phyloP scores from a whole-genome alignment of 1,284 basidiomycete genomes.

The Stygiomarasmius scandens region DNA sequence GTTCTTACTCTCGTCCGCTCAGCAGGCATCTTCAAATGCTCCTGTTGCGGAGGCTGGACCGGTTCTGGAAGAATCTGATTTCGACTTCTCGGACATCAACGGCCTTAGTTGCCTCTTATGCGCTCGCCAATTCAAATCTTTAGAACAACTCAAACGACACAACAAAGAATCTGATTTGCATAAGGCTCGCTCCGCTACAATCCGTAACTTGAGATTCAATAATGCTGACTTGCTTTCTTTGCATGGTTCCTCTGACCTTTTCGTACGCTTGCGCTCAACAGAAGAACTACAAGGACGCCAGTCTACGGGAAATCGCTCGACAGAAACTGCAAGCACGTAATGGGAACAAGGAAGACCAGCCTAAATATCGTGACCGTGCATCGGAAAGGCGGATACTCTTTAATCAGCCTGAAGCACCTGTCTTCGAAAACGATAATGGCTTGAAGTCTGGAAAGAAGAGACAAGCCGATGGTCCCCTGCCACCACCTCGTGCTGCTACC shows the following conservation, averaged over 20 bases:
- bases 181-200: slow-evolving; percentile 68
- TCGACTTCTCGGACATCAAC: slow-evolving; percentile 75
- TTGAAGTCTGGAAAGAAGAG: slow-evolving; percentile 46
- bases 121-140: slow-evolving; percentile 86
- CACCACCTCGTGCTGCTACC: slow-evolving; percentile 64
- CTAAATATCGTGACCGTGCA: slow-evolving; percentile 91
- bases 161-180: slow-evolving; percentile 90
- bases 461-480: slow-evolving; percentile 63
- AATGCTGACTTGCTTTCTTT: slow-evolving; percentile 15
- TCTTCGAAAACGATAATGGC: slow-evolving; percentile 51
- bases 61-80: slow-evolving; percentile 49
- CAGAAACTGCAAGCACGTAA: slow-evolving; percentile 61
- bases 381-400: slow-evolving; percentile 86
- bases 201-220: slow-evolving; percentile 27
- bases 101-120: slow-evolving; percentile 86
- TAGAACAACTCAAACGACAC: slow-evolving; percentile 84
- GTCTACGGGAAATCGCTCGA: slow-evolving; percentile 71
- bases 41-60: slow-evolving; percentile 34
- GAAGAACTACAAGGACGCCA: slow-evolving; percentile 81
- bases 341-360: slow-evolving; percentile 39
- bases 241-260: slow-evolving; percentile 6
- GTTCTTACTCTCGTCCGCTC: slow-evolving; percentile 29
- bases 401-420: slow-evolving; percentile 85
- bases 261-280: slow-evolving; percentile 34
- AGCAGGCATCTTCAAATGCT: slow-evolving; percentile 31